These are phyloP conservation scores for Sporothrix phasma DNA, from an alignment of 2,329 filamentous ascomycete genomes.

Conservation along the genomic window DNA sequence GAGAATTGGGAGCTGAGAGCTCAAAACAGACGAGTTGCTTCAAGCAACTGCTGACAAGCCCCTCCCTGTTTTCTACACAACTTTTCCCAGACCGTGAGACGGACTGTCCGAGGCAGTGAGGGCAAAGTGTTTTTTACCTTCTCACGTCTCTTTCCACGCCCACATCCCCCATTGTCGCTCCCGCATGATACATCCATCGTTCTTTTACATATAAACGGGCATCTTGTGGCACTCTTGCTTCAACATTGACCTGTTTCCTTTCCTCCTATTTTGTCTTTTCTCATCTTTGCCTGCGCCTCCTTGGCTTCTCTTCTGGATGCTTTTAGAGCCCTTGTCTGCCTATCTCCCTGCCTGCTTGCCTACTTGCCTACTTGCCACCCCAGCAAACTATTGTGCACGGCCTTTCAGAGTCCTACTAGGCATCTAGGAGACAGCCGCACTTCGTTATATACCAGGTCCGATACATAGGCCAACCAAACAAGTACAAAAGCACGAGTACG, in stretches of 20 bases:
- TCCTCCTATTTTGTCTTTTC: neutral
- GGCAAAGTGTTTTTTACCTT: neutral
- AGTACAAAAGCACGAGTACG: neutral
- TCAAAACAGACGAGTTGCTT: neutral
- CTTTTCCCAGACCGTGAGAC: neutral
- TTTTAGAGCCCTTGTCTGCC: neutral
- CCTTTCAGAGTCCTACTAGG: neutral
- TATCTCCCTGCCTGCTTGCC: neutral
- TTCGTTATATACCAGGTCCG: neutral
- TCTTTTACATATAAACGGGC: neutral
- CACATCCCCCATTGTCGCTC: conserved; percentile 1
- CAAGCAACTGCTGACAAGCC: neutral
- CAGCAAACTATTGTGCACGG: neutral
- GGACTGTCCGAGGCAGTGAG: conserved; percentile 2
- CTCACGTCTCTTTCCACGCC: neutral
- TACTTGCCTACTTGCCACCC: neutral
- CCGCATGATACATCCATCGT: neutral
- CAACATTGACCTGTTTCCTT: neutral
- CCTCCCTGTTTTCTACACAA: neutral
- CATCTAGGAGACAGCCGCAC: neutral
- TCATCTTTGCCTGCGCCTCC: neutral
- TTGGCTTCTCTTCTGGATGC: neutral
- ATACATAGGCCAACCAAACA: neutral
- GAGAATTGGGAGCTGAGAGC: neutral
- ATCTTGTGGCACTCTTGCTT: neutral